These are phyloP conservation scores for Colletotrichum liaoningense DNA, from an alignment of 2,329 filamentous ascomycete species.

Conservation along the genomic window DNA sequence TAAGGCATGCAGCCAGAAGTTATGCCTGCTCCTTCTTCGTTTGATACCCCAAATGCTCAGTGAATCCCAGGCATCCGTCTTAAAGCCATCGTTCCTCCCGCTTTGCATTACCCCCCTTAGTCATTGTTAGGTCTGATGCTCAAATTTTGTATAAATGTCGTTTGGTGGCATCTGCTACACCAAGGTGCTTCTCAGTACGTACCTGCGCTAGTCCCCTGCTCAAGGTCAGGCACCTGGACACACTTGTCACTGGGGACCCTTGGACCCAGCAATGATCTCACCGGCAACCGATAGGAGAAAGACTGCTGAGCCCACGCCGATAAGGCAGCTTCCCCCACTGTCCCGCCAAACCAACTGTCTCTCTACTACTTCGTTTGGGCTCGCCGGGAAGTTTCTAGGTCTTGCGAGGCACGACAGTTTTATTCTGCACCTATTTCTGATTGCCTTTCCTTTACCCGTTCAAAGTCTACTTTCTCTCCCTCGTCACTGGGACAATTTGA, in stretches of 20 bases:
- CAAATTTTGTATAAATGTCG: background rate
- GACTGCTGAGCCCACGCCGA: background rate
- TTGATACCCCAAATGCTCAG: too few relatives aligned
- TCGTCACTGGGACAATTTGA: background rate
- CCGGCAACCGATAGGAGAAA: constrained; percentile 31
- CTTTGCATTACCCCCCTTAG: too few relatives aligned
- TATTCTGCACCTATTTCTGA: background rate
- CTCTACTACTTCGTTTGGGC: background rate
- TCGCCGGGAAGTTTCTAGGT: background rate
- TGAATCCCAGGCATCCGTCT: too few relatives aligned
- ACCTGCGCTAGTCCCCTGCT: background rate
- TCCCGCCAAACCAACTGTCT: background rate
- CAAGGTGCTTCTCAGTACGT: background rate
- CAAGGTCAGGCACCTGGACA: background rate
- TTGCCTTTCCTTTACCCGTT: background rate
- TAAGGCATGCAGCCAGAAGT: background rate
- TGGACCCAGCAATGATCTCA: constrained; percentile 24
- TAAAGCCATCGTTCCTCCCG: too few relatives aligned
- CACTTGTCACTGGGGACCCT: constrained; percentile 3
- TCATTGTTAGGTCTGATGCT: too few relatives aligned
- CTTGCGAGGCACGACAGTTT: background rate
- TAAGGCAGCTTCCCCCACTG: constrained; percentile 21
- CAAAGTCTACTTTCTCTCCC: background rate
- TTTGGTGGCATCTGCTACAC: too few relatives aligned
- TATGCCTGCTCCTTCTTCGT: background rate